Percentiles rank a stretch among this genome's conserved stretches.
phyloP scores from a whole-genome alignment of 495 filamentous ascomycete species.

The Bryoglossum gracile region DNA sequence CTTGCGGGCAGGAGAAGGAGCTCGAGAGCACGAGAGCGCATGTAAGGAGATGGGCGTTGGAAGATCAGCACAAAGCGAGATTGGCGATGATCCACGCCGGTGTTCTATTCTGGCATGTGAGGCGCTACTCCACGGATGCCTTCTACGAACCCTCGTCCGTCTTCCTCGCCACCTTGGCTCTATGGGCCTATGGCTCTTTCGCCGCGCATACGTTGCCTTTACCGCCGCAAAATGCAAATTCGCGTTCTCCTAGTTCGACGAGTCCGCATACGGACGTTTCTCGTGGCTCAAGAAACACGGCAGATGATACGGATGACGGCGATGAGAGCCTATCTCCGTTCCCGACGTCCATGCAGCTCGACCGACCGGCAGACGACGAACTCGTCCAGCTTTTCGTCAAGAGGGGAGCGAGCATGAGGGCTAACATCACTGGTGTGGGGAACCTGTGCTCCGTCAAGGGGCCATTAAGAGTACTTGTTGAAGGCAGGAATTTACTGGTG shows the following conservation, averaged over 20 bases:
- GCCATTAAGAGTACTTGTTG: constrained; percentile 33
- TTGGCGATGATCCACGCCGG: constrained; percentile 49
- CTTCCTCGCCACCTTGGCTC: constrained; percentile 40
- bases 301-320: neutral
- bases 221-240: neutral
- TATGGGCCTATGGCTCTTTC: constrained; percentile 46
- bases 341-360: constrained; percentile 40
- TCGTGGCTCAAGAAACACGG: no score
- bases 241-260: neutral
- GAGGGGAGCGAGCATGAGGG: constrained; percentile 40
- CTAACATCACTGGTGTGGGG: constrained; percentile 41
- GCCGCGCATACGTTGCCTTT: constrained; percentile 6
- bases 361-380: constrained; percentile 48
- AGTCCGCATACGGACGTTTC: constrained; percentile 17
- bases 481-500: constrained; percentile 36
- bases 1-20: neutral
- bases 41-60: constrained; percentile 41
- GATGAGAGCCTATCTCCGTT: constrained; percentile 7
- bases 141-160: constrained; percentile 45
- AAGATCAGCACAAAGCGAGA: constrained; percentile 49
- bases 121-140: constrained; percentile 38
- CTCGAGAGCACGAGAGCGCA: constrained; percentile 22
- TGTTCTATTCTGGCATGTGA: constrained; percentile 41
- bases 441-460: constrained; percentile 40
- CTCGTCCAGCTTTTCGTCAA: constrained; percentile 46